Conservation (phyloP, 2,329 filamentous ascomycete genomes). For the Xylariaceae sp. region DNA sequence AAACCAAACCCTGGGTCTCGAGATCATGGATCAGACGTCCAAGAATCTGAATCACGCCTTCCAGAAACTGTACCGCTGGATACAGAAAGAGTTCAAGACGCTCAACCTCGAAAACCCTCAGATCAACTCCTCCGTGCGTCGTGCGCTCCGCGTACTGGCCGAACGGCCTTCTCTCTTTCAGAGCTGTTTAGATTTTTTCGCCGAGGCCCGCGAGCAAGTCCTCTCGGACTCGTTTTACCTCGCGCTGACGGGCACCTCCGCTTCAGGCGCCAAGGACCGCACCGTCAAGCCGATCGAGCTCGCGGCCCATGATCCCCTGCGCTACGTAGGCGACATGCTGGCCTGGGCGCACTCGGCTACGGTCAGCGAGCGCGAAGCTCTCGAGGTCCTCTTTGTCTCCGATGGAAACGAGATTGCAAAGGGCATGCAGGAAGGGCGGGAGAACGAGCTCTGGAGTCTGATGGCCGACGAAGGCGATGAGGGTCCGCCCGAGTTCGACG, state of each 20-base stretch:
- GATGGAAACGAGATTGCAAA: constrained; percentile 88
- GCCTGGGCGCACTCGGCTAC: constrained; percentile 95
- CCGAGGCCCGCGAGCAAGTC: constrained; percentile 84
- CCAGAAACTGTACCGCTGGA: constrained; percentile 95
- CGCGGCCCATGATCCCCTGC: constrained; percentile 85
- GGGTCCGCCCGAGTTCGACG: constrained; percentile 70
- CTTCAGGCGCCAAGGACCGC: constrained; percentile 62
- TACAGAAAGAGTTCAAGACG: constrained; percentile 90
- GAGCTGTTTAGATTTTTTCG: constrained; percentile 90
- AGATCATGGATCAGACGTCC: constrained; percentile 90
- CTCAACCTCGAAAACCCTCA: constrained; percentile 94
- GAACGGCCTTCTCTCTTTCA: constrained; percentile 91
- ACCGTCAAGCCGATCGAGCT: constrained; percentile 90
- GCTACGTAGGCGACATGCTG: constrained; percentile 96
- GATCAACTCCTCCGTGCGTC: constrained; percentile 82
- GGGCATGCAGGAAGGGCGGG: constrained; percentile 78
- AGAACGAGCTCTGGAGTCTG: constrained; percentile 83
- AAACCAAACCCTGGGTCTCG: constrained; percentile 83
- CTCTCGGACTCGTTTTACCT: constrained; percentile 88
- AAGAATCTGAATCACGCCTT: constrained; percentile 87
- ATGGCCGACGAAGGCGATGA: constrained; percentile 59
- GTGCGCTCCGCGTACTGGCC: constrained; percentile 83
- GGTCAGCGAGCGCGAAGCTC: constrained; percentile 89
- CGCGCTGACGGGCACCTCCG: constrained; percentile 76
- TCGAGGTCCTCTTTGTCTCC: constrained; percentile 89